phyloP scores from a whole-genome alignment of 495 filamentous ascomycete species.

The Aspergillus panamensis region DNA sequence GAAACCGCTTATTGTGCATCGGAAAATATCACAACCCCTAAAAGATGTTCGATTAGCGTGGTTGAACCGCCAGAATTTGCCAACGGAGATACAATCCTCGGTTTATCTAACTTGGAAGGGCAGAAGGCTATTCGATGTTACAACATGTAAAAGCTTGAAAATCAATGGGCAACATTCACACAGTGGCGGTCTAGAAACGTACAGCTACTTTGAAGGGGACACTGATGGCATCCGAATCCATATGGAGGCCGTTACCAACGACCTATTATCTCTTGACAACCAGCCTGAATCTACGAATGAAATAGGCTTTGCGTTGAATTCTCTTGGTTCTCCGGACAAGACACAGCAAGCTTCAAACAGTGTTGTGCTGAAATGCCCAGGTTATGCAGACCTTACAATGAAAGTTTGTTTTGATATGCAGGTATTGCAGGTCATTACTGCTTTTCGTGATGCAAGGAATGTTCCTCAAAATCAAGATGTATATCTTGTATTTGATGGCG shows the following conservation, averaged over 20 bases:
- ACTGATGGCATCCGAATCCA: slow-evolving; percentile 43
- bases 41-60: slow-evolving; percentile 64
- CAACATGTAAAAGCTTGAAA: slow-evolving; percentile 66
- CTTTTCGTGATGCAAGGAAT: slow-evolving; percentile 46
- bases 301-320: background rate
- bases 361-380: slow-evolving; percentile 58
- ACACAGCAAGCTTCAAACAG: slow-evolving; percentile 38
- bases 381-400: slow-evolving; percentile 52
- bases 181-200: slow-evolving; percentile 30
- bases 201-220: slow-evolving; percentile 30
- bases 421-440: slow-evolving; percentile 51
- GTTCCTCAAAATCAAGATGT: slow-evolving; percentile 51
- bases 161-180: slow-evolving; percentile 40
- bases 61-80: slow-evolving; percentile 59
- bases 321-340: slow-evolving; percentile 20
- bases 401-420: slow-evolving; percentile 55
- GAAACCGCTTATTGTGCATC: slow-evolving; percentile 61
- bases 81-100: slow-evolving; percentile 38
- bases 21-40: slow-evolving; percentile 61
- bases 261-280: slow-evolving; percentile 14
- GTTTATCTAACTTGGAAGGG: slow-evolving; percentile 80
- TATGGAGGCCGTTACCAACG: slow-evolving; percentile 70
- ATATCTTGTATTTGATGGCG: slow-evolving; percentile 76
- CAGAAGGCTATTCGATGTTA: slow-evolving; percentile 66
- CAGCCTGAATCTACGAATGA: slow-evolving; percentile 4